A percentile compares a stretch with the other conserved stretches of the same genome.
Evolutionary conservation across 2,329 filamentous ascomycete species (phyloP).

Genomic region (Daldinia sp.): DNA sequence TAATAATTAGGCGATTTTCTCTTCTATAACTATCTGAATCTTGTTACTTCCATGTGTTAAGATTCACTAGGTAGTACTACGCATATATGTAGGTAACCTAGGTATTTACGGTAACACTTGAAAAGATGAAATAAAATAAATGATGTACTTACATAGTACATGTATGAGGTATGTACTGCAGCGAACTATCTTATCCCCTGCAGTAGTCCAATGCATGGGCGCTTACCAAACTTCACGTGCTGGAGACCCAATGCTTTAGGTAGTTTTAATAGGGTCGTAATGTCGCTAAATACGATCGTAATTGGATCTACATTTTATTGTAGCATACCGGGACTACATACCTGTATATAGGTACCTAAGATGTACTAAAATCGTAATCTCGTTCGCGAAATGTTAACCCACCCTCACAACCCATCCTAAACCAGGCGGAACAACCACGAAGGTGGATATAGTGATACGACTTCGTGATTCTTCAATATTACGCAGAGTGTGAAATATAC

Average conservation of each 20-base stretch:
- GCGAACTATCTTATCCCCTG: neutral
- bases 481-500: neutral
- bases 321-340: neutral
- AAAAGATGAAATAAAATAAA: neutral
- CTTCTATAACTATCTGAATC: neutral
- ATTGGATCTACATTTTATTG: neutral
- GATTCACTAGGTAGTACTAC: neutral
- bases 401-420: neutral
- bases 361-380: neutral
- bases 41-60: neutral
- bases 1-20: neutral
- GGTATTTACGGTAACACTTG: neutral
- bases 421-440: neutral
- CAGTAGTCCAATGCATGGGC: neutral
- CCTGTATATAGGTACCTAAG: neutral
- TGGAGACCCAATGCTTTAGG: neutral
- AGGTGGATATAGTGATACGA: neutral
- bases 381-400: neutral
- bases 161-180: neutral
- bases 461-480: neutral
- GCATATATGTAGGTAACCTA: neutral
- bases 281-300: neutral
- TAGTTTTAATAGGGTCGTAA: neutral
- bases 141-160: neutral
- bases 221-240: constrained; percentile 6